These are phyloP conservation scores for Tetradesmus lagerheimii DNA, from an alignment of 139 green algal species.

Conservation along the genomic window DNA sequence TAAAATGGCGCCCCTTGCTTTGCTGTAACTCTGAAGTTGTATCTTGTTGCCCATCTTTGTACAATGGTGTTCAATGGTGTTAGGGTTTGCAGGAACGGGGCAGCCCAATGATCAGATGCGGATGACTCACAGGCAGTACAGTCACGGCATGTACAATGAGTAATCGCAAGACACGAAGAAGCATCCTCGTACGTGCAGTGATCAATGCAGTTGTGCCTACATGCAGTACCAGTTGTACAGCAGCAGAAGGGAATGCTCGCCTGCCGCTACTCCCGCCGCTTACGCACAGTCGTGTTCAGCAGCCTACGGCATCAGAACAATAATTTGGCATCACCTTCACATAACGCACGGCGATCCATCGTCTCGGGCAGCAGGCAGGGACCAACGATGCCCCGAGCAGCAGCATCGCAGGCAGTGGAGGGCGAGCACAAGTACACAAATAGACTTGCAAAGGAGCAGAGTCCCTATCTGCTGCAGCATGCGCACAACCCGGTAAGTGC, in stretches of 20 bases:
- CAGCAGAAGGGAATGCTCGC: not conserved
- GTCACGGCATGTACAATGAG: not conserved
- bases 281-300: not conserved
- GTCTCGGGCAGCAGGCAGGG: not conserved
- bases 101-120: not conserved
- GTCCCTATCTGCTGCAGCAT: constrained; percentile 91
- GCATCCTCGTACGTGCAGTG: not conserved
- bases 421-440: constrained; percentile 57
- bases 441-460: constrained; percentile 72
- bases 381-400: not conserved
- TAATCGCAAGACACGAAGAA: not conserved
- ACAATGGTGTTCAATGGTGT: too few species aligned
- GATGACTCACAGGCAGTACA: not conserved
- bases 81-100: not conserved
- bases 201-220: not conserved
- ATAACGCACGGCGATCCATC: not conserved
- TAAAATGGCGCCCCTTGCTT: too few species aligned
- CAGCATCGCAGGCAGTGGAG: not conserved
- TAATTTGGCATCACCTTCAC: not conserved
- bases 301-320: not conserved
- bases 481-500: constrained; percentile 83
- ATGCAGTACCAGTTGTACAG: not conserved
- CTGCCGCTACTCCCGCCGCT: not conserved
- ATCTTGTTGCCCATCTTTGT: too few species aligned
- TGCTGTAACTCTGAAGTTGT: not conserved